A percentile compares a stretch with the other conserved stretches of the same genome.
phyloP scores from a whole-genome alignment of 768 basidiomycete genomes.

The Exsudoporus frostii region DNA sequence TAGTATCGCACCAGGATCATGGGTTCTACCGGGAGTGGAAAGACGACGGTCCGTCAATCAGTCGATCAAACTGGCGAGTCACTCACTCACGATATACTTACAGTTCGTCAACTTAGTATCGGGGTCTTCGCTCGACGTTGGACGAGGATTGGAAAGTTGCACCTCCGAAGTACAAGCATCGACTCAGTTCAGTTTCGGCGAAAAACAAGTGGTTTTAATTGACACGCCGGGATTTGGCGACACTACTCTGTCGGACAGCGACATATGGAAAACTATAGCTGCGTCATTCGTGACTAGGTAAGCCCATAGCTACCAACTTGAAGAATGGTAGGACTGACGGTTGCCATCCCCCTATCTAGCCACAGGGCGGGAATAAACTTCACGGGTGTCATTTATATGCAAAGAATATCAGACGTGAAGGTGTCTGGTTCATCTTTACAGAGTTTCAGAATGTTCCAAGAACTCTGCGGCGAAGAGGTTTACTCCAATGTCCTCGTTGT shows the following conservation, averaged over 20 bases:
- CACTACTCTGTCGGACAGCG: conserved; percentile 44
- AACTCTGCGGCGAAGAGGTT: conserved; percentile 47
- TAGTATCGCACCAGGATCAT: conserved; percentile 22
- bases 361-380: conserved; percentile 31
- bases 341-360: conserved; percentile 4
- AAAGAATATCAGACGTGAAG: conserved; percentile 48
- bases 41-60: conserved; percentile 26
- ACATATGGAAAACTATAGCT: conserved; percentile 49
- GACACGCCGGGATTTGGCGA: conserved; percentile 67
- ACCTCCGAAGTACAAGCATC: conserved; percentile 33
- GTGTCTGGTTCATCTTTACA: conserved; percentile 45
- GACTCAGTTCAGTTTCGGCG: conserved; percentile 24
- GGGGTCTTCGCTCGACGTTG: conserved; percentile 28
- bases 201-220: conserved; percentile 43
- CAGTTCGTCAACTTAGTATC: conserved; percentile 37
- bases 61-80: background rate
- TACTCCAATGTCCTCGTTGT: conserved; percentile 47
- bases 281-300: conserved; percentile 31
- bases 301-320: background rate
- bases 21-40: conserved; percentile 32
- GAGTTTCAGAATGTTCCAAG: conserved; percentile 48
- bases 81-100: background rate
- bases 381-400: conserved; percentile 50
- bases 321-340: background rate
- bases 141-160: conserved; percentile 33